Evolutionary conservation across 2,329 filamentous ascomycete genomes (phyloP).

Genomic region (Botrytis sinoallii): DNA sequence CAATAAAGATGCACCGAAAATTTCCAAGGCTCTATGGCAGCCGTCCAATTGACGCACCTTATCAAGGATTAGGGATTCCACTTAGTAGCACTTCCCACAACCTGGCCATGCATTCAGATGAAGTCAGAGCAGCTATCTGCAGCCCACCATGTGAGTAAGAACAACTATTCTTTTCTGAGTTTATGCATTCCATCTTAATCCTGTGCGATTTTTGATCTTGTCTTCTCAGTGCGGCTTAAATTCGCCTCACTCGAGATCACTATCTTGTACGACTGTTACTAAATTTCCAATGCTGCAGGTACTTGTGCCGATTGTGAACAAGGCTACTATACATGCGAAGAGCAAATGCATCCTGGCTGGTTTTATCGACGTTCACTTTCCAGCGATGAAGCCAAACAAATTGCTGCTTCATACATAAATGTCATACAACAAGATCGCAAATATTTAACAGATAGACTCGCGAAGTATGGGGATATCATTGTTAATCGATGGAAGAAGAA

Average conservation of each 20-base stretch:
- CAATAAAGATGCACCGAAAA: not conserved
- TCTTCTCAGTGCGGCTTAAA: too few species aligned
- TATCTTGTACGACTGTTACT: not conserved
- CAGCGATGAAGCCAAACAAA: not conserved
- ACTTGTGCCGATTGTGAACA: not conserved
- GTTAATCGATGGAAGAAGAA: slow-evolving; percentile 13
- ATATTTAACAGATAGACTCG: slow-evolving; percentile 1
- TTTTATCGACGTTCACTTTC: not conserved
- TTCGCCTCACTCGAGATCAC: too few species aligned
- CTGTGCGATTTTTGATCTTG: too few species aligned
- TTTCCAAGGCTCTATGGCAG: not conserved
- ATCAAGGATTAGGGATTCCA: not conserved
- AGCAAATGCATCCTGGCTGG: not conserved
- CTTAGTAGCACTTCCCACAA: not conserved
- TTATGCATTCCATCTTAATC: not conserved
- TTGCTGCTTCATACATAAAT: not conserved
- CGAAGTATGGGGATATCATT: slow-evolving; percentile 1
- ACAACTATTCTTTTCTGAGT: accelerated
- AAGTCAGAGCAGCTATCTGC: not conserved
- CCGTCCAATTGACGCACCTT: not conserved
- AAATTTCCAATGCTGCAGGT: not conserved
- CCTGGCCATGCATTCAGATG: not conserved
- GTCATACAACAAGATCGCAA: not conserved
- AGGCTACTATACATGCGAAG: not conserved
- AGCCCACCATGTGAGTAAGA: not conserved